Conservation (phyloP, 1,284 basidiomycete species). For the Ganoderma resinaceum region DNA sequence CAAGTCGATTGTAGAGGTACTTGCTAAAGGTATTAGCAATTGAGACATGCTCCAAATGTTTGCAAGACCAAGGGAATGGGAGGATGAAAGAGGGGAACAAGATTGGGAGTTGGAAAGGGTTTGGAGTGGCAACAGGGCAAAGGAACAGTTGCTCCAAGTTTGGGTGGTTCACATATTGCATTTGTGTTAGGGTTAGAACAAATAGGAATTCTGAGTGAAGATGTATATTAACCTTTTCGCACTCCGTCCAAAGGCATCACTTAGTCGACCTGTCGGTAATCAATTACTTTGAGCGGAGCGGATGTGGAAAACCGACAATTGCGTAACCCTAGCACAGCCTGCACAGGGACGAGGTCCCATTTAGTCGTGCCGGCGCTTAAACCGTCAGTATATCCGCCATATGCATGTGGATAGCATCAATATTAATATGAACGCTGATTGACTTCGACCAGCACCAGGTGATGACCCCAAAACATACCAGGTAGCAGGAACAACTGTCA, state of each 20-base stretch:
- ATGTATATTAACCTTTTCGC: not conserved
- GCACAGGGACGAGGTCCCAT: not conserved
- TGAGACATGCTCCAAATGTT: not conserved
- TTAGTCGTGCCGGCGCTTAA: not conserved
- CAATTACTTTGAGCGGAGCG: not conserved
- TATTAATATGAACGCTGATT: not conserved
- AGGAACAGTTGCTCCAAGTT: conserved; percentile 1
- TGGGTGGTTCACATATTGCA: conserved; percentile 14
- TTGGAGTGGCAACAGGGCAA: not conserved
- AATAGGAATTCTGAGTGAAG: conserved; percentile 6
- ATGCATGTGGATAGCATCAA: too few species aligned
- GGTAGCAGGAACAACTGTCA: not conserved
- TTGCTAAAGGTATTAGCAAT: not conserved
- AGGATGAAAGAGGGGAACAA: not conserved
- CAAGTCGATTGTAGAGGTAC: not conserved
- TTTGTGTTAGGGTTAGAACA: conserved; percentile 15
- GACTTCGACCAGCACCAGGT: not conserved
- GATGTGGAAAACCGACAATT: not conserved
- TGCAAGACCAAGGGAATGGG: not conserved
- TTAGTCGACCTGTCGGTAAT: not conserved
- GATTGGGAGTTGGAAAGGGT: conserved; percentile 4
- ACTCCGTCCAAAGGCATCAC: not conserved
- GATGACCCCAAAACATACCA: too few species aligned
- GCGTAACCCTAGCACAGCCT: conserved; percentile 2
- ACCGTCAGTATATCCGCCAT: not conserved